These are phyloP conservation scores for Solanum virginianum DNA, from an alignment of 257 asterid species.

Conservation along the genomic window DNA sequence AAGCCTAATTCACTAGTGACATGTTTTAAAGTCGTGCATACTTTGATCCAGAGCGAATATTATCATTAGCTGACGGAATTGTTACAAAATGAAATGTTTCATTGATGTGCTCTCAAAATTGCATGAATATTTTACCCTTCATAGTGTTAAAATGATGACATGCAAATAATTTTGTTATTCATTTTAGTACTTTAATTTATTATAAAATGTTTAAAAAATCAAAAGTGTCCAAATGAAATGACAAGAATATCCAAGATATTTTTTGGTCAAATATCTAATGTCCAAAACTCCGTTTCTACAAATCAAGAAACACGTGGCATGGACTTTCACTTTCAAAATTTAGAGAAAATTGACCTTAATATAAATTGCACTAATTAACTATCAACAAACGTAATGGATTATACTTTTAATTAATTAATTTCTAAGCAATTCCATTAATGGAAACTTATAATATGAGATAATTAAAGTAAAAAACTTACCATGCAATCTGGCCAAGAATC, in stretches of 20 bases:
- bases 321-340: background rate
- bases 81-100: background rate
- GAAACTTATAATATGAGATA: background rate
- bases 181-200: background rate
- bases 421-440: background rate
- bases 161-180: background rate
- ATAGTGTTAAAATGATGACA: background rate
- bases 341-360: background rate
- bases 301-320: background rate
- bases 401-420: background rate
- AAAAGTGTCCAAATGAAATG: background rate
- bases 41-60: too few species aligned
- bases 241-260: background rate
- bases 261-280: background rate
- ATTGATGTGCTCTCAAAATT: background rate
- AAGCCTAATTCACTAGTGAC: too few species aligned
- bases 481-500: slow-evolving; percentile 55
- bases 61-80: too few species aligned
- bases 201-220: background rate
- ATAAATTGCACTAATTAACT: background rate
- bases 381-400: background rate
- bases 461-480: slow-evolving; percentile 23
- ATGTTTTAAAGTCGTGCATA: too few species aligned
- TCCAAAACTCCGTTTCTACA: background rate
- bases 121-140: background rate